phyloP scores from a whole-genome alignment of 768 basidiomycete genomes.

The Mycena vulgaris region DNA sequence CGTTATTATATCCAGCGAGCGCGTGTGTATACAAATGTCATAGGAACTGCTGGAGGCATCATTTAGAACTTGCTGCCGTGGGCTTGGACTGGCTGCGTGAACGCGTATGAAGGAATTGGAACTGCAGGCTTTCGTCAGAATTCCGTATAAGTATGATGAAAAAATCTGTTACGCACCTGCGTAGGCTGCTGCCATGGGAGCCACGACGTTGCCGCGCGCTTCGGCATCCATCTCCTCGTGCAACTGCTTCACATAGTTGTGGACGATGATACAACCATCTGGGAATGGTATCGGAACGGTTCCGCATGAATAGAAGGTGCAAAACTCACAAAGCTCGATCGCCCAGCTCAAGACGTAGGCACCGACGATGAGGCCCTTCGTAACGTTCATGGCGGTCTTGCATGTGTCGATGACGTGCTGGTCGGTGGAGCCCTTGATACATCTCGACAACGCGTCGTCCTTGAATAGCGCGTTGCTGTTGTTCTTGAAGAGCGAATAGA shows the following conservation, averaged over 20 bases:
- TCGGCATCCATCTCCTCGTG: conserved; percentile 58
- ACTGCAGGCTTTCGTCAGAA: neutral
- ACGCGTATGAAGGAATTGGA: conserved; percentile 27
- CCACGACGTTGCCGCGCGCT: conserved; percentile 38
- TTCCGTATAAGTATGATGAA: neutral
- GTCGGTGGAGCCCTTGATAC: conserved; percentile 52
- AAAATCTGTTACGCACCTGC: neutral
- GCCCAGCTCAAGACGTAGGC: conserved; percentile 68
- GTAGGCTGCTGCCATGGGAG: conserved; percentile 40
- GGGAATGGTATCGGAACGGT: too few species aligned
- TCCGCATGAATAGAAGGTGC: neutral
- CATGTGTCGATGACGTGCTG: conserved; percentile 55
- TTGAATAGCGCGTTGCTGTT: conserved; percentile 47
- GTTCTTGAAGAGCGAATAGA: conserved; percentile 64
- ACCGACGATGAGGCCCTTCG: conserved; percentile 60
- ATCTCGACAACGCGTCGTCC: conserved; percentile 51
- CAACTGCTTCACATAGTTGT: conserved; percentile 68
- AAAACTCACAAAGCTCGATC: conserved; percentile 67
- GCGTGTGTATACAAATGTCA: too few species aligned
- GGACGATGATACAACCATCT: conserved; percentile 70
- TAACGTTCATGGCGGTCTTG: conserved; percentile 56
- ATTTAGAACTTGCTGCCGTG: conserved; percentile 17
- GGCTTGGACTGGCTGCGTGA: conserved; percentile 29
- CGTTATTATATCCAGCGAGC: too few species aligned
- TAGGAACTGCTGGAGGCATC: too few species aligned